Evolutionary conservation across 2,329 filamentous ascomycete genomes (phyloP), one percentile per base, ranked within the genome.

Genomic region (Myriosclerotinia duriaeana): DNA sequence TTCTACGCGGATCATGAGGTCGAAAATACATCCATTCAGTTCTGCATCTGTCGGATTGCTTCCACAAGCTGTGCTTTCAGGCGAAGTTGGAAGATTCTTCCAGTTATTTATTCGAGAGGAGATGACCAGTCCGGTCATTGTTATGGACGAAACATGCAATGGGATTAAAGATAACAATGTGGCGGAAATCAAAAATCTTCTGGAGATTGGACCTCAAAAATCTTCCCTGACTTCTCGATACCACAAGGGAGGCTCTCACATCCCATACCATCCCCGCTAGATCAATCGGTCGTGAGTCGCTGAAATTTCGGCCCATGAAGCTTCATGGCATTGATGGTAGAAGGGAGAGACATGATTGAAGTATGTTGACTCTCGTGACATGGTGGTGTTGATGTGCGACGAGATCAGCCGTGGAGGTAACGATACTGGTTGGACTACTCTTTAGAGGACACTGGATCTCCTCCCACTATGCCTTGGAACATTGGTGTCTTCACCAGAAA

Each of bases 201-300:
- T 46, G 14, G 40, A 46, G 40, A 59, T 46, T 30, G 22, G 40
- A n/a, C 38, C 44, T 15, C 40, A 14, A 15, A 59, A 14, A 59
- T 59, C 56, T 20, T 46, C 38, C 12, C 40, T 40, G 20, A 59
- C 15, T 46, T 59, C 56, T 59, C 40, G 56, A 44, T 46, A 46
- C 56, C 40, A 34, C 15, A 38, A 59, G 55, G n/a, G 22, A 34
- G 12, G 36, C 55, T 17, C 38, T 14, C 40, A 46, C 15, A 42
- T 44, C 55, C 46, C 55, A 42, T 22, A 44, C 38, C 38, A 44
- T 59, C 55, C 22, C 44, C 55, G 55, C 55, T 59, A 59, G 55
- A 59, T 20, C n/a, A 46, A 20, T 59, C 38, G 20, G 55, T 59
- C n/a, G 30, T 40, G 17, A 46, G 38, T 30, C 38, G 44, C 55